Evolutionary conservation across 2,329 filamentous ascomycete species (phyloP).

Genomic region (Cyclaneusma minus): DNA sequence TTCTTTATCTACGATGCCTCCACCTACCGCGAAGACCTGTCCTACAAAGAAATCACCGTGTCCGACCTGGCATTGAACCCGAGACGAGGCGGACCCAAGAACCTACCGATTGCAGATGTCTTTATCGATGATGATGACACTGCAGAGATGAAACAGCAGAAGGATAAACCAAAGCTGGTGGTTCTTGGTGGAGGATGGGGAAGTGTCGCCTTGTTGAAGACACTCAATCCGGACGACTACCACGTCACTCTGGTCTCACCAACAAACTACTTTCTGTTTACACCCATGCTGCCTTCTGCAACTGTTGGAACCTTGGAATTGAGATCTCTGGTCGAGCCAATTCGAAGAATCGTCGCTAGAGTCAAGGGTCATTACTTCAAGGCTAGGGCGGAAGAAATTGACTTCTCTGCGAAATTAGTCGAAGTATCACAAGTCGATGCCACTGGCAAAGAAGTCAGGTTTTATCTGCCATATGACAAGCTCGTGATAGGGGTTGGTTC

Average conservation of each 20-base stretch:
- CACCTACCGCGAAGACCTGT: constrained; percentile 65
- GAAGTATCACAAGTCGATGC: constrained; percentile 65
- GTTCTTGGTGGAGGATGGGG: constrained; percentile 93
- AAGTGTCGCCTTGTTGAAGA: constrained; percentile 80
- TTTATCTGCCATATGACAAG: constrained; percentile 97
- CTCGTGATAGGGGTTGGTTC: constrained; percentile 85
- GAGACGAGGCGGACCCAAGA: constrained; percentile 77
- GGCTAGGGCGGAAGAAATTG: constrained; percentile 73
- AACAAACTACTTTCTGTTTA: constrained; percentile 94
- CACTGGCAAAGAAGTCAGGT: constrained; percentile 57
- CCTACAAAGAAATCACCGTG: constrained; percentile 61
- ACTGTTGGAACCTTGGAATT: constrained; percentile 92
- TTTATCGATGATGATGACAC: constrained; percentile 81
- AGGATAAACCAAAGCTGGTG: constrained; percentile 83
- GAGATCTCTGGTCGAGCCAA: constrained; percentile 81
- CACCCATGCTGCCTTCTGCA: constrained; percentile 91
- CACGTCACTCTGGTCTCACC: constrained; percentile 92
- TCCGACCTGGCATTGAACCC: constrained; percentile 72
- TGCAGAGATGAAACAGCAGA: constrained; percentile 51
- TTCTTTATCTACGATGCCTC: constrained; percentile 93
- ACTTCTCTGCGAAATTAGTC: constrained; percentile 81
- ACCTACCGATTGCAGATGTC: constrained; percentile 77
- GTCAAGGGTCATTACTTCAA: constrained; percentile 83
- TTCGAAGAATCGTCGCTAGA: constrained; percentile 65
- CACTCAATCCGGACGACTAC: constrained; percentile 78